phyloP scores from a whole-genome alignment of 441 rosid genomes.

The Populus tomentosa region DNA sequence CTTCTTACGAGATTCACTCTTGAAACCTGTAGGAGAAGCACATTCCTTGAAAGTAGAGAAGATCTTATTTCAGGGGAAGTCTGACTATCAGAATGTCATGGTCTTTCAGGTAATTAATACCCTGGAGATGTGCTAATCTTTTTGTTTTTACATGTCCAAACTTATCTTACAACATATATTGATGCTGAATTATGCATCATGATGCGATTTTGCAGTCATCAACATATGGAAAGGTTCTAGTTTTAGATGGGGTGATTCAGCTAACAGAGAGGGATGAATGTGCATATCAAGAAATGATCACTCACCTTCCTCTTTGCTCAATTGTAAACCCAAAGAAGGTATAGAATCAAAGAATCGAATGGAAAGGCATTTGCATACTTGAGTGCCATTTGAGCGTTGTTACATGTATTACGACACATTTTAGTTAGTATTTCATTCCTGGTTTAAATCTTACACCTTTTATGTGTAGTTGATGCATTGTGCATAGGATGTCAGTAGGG shows the following conservation, averaged over 20 bases:
- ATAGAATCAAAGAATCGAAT: not conserved
- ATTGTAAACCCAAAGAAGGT: slow-evolving; percentile 89
- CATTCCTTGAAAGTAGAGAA: slow-evolving; percentile 94
- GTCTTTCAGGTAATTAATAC: slow-evolving; percentile 75
- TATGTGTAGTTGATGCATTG: not conserved
- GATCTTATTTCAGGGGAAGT: slow-evolving; percentile 81
- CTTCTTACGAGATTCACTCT: not conserved
- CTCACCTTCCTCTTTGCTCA: slow-evolving; percentile 93
- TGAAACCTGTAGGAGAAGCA: slow-evolving; percentile 74
- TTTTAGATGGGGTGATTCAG: slow-evolving; percentile 92
- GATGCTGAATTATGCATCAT: not conserved
- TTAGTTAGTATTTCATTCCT: not conserved
- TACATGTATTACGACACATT: not conserved
- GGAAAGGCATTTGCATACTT: not conserved
- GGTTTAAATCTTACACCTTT: not conserved
- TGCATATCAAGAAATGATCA: slow-evolving; percentile 95
- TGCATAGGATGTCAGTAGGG: not conserved
- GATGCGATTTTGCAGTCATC: slow-evolving; percentile 54
- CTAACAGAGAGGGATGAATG: slow-evolving; percentile 97
- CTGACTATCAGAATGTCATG: slow-evolving; percentile 92
- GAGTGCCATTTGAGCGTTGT: not conserved
- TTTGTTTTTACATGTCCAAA: not conserved
- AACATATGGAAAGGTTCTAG: slow-evolving; percentile 87
- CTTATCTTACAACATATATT: not conserved
- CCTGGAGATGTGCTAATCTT: not conserved